Base-by-base conservation (phyloP, 2,329 filamentous ascomycete genomes). In the Nemania bipapillata region DNA sequence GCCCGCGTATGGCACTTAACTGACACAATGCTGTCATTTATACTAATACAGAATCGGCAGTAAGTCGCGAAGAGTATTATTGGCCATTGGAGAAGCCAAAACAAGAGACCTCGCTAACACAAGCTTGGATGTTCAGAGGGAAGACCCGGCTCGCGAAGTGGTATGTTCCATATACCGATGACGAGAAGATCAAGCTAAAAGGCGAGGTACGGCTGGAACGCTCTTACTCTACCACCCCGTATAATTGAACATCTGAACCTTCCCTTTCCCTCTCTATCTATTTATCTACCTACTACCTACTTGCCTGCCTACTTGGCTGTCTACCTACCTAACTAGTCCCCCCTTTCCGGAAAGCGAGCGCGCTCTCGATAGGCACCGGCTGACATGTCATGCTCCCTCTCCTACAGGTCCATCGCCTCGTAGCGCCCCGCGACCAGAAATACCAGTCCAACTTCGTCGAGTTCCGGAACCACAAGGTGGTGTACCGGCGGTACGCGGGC, bases 401-500 rank as follows among this genome's bases (percentile, higher is more conserved):
- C 2, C 42, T 20, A 56, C 75, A 94, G 91, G 92, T 98, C 76
- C 96, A 99, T 86, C 94, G 96, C 71, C 93, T 99, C 74, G 95
- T 99, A 70, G 96, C 96, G 0, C 96, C 96, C 6, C 92, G 96
- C 79, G 96, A 99, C 83, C 96, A 99, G 80, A 99, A 99, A 80
- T 97, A 99, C 86, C 96, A 99, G 81, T 97, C 94, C 83, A 99
- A 99, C 85, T 99, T 99, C 78, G 96, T 99, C 86, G 96, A 99
- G 83, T 91, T 92, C 84, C 92, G 93, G 74, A 92, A 94, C 83
- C 94, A 95, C 80, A 98, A 97, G 85, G 92, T 99, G 76, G 93
- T 99, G 62, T 99, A 99, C 85, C 91, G 96, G 52, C 92, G 96
- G 71, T 99, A 99, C 83, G 96, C 96, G 0, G 96, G 96, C 0